These are phyloP conservation scores for Kodamaea arcana DNA, from an alignment of 1,139 yeast genomes.

Conservation along the genomic window DNA sequence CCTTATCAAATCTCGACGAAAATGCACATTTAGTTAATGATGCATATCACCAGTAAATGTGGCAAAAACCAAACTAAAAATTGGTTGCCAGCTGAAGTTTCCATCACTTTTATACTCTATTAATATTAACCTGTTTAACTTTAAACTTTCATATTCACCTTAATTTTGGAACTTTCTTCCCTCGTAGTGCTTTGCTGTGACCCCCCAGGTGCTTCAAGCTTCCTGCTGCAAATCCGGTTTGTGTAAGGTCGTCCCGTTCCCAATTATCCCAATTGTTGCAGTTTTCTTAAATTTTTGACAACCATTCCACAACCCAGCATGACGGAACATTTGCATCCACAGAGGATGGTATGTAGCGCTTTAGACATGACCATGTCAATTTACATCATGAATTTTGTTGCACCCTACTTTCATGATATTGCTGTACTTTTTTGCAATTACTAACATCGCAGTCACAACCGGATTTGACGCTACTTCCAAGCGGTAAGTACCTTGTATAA, in stretches of 20 bases:
- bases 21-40: too few relatives aligned
- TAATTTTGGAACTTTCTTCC: too few relatives aligned
- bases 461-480: slow-evolving; percentile 1
- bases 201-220: too few relatives aligned
- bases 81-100: too few relatives aligned
- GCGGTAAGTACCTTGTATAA: not conserved
- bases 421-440: not conserved
- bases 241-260: not conserved
- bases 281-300: not conserved
- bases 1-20: too few relatives aligned
- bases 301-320: not conserved
- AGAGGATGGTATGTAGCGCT: not conserved
- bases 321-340: not conserved
- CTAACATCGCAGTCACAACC: not conserved
- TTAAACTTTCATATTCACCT: too few relatives aligned
- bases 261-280: slow-evolving; percentile 1
- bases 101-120: too few relatives aligned
- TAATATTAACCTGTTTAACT: too few relatives aligned
- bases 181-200: too few relatives aligned
- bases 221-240: not conserved
- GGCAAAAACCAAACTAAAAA: too few relatives aligned
- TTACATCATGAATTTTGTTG: too few relatives aligned
- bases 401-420: not conserved
- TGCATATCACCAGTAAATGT: too few relatives aligned
- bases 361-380: not conserved